phyloP scores from a whole-genome alignment of 495 filamentous ascomycete genomes.

The Penicillium soppii region DNA sequence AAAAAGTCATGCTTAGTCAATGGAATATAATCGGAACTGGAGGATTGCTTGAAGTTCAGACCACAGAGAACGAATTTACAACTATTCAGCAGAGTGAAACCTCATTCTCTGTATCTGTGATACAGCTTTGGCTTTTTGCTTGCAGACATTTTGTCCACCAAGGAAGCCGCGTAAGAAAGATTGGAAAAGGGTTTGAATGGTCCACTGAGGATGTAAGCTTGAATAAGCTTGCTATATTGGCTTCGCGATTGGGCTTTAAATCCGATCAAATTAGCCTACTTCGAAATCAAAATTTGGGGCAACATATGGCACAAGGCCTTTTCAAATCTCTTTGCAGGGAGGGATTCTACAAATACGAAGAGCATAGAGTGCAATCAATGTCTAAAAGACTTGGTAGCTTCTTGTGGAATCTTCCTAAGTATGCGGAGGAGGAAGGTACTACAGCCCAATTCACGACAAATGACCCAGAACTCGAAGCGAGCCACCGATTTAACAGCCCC shows the following conservation, averaged over 20 bases:
- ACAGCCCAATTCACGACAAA: background rate
- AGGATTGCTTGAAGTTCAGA: background rate
- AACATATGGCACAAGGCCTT: background rate
- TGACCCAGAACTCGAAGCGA: background rate
- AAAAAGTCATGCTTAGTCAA: background rate
- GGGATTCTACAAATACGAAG: background rate
- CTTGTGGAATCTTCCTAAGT: background rate
- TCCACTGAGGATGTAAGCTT: background rate
- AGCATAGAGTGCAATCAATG: background rate
- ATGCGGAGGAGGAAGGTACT: background rate
- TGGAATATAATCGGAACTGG: background rate
- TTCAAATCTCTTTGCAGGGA: background rate
- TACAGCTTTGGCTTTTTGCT: constrained; percentile 9
- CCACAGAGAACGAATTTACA: background rate
- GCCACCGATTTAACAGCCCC: constrained; percentile 3
- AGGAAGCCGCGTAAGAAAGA: background rate
- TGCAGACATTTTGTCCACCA: background rate
- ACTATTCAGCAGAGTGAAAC: background rate
- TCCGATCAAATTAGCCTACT: background rate
- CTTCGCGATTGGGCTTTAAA: background rate
- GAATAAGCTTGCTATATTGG: background rate
- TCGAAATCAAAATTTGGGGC: background rate
- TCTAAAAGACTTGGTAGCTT: background rate
- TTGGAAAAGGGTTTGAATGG: background rate
- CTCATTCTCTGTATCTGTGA: background rate